phyloP scores from a whole-genome alignment of 192 early-diverging fungal genomes.

The Podila verticillata region DNA sequence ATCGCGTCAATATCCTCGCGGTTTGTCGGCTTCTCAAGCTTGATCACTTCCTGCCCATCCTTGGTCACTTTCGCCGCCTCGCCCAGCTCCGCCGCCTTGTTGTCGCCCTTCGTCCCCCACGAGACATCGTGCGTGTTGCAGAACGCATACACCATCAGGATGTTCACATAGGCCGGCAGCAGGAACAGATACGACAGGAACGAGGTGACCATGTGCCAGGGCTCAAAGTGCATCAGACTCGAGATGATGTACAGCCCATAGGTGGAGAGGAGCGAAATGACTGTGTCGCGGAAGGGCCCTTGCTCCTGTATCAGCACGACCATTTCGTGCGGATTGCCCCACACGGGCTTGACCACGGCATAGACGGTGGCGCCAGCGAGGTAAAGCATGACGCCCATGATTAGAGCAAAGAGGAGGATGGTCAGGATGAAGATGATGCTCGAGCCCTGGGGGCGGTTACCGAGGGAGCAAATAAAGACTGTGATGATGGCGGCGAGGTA shows the following conservation, averaged over 20 bases:
- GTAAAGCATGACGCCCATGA: conserved; percentile 84
- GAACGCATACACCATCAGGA: conserved; percentile 90
- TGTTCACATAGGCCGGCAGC: conserved; percentile 87
- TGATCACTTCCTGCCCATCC: conserved; percentile 69
- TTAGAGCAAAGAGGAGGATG: conserved; percentile 77
- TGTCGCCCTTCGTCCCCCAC: conserved; percentile 94
- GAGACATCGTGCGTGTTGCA: conserved; percentile 93
- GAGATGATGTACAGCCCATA: conserved; percentile 82
- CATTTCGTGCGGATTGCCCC: conserved; percentile 45
- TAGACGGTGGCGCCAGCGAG: conserved; percentile 69
- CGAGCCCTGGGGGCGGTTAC: conserved; percentile 89
- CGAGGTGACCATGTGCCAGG: conserved; percentile 89
- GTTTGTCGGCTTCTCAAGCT: conserved; percentile 77
- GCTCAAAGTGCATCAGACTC: conserved; percentile 80
- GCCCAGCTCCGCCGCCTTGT: conserved; percentile 64
- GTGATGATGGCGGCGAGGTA: conserved; percentile 81
- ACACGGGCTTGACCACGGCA: conserved; percentile 47
- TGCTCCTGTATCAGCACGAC: conserved; percentile 13
- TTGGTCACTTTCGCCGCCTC: conserved; percentile 74
- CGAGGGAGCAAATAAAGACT: conserved; percentile 83
- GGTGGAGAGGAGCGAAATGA: conserved; percentile 79
- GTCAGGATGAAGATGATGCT: conserved; percentile 71
- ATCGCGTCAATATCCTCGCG: conserved; percentile 80
- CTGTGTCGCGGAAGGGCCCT: conserved; percentile 72
- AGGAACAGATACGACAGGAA: conserved; percentile 87